phyloP scores from a whole-genome alignment of 441 rosid genomes.

The Capsella rubella region DNA sequence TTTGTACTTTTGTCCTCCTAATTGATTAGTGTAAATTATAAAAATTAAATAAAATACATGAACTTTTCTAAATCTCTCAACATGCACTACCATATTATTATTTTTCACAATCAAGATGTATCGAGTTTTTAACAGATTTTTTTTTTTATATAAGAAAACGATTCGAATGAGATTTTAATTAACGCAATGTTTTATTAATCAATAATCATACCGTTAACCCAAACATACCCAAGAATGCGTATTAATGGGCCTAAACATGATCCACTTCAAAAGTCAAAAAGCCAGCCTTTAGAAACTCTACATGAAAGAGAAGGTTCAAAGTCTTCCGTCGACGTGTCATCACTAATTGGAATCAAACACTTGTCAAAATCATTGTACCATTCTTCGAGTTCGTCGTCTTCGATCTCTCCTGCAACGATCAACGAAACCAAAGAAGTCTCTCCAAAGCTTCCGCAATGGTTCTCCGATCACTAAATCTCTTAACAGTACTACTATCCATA shows the following conservation, averaged over 20 bases:
- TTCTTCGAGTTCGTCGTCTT: neutral
- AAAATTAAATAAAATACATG: no score
- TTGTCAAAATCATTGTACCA: neutral
- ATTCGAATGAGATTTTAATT: no score
- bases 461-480: slow-evolving; percentile 30
- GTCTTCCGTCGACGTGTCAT: slow-evolving; percentile 7
- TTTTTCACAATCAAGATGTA: no score
- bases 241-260: neutral
- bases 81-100: no score
- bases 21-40: no score
- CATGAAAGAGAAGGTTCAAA: neutral
- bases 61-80: no score
- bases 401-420: slow-evolving; percentile 5
- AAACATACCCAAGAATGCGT: no score
- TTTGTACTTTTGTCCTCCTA: no score
- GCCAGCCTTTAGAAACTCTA: slow-evolving; percentile 13
- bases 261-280: slow-evolving; percentile 11
- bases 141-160: no score
- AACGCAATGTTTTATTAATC: no score
- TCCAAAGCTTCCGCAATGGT: slow-evolving; percentile 39
- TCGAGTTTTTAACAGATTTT: no score
- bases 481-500: slow-evolving; percentile 17
- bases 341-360: neutral
- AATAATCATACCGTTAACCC: no score
- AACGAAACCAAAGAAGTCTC: neutral